Base-by-base conservation (phyloP, 2,329 filamentous ascomycete species). In the Paecilomyces niveus region DNA sequence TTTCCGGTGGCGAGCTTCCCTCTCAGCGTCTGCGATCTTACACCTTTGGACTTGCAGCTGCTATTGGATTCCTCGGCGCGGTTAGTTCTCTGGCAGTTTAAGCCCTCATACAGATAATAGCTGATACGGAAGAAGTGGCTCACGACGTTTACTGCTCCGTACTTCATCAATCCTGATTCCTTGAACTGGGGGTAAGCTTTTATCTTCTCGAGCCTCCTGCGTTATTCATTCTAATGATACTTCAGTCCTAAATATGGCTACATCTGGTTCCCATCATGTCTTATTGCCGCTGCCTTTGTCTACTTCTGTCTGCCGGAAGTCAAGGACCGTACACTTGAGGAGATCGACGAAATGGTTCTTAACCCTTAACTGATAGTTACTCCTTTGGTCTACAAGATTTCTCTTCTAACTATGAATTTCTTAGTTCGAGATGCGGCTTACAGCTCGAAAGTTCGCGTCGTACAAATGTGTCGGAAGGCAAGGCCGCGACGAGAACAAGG, bases 61-160 rank as follows among this genome's bases (percentile, higher is more conserved):
- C 80, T 3, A 70, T 82, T 22, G 81, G 79, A 0, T 85, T 85
- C 67, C 72, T 83, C 9, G 78, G 80, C 1, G 82, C 82, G 13
- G 69, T 71, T 56, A 66, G 67, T 55, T 21, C 9, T 15, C 21
- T 45, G 21, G 1, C 26, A 22, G 9, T 5, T 21, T 18, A 18
- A 15, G 7, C 9, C 18, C 1, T 45, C 10, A 21, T 26, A 21
- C 56, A 61, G 35, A 61, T 24, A 33, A 0, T 51, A 9, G 21
- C 33, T 18, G 1, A 26, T 10, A 22, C 2, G 21, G 11, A 52
- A 5, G 2, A 57, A 72, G 63, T 84, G 82, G 82, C 72, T 82
- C 6, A 80, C 81, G 0, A 83, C 81, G 0, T 85, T 84, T 62
- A 85, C 82, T 0, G 81, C 82, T 1, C 82, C 82, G 0, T 84